Evolutionary conservation across 2,329 filamentous ascomycete genomes (phyloP), one percentile per base, ranked within the genome.

Genomic region (Simplicillium sp.): DNA sequence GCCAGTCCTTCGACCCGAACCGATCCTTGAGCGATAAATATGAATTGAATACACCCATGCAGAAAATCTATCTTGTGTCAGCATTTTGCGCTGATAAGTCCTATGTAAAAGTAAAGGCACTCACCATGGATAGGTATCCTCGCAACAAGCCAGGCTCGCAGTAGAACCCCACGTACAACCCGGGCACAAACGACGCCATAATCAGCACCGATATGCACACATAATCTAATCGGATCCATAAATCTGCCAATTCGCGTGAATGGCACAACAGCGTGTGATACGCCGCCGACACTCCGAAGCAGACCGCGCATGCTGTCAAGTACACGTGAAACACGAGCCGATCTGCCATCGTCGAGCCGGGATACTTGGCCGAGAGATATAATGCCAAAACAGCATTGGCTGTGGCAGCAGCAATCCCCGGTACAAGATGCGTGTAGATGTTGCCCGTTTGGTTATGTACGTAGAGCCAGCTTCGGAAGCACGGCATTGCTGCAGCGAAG

Each of bases 221-320:
- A 42, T 59, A 64, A 45, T 67, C 65, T 7, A 63, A 39, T 7
- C 58, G 50, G 11, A 65, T 47, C 60, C 62, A 67, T 7, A 60
- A 45, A n/a, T 55, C 48, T 15, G 56, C 54, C 14, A 57, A 47
- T 13, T 48, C 40, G 32, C 52, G 38, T 13, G 64, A 68, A 47
- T 67, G 64, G 47, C 57, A 61, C 40, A 62, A 49, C 34, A 67
- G 45, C 4, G 60, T 59, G 44, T 68, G 64, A 41, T 66, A 68
- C 2, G 52, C 40, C 11, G 64, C 51, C 3, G 61, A 66, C 12
- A 62, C 42, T 13, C 54, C 50, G 17, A 67, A 55, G 43, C 65
- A 70, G 3, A 55, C 38, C 4, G 53, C 45, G 5, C 56, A 58
- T 3, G 61, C 55, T 13, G 57, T 46, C 15, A 70, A 49, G 46